phyloP scores from a whole-genome alignment of 2,329 filamentous ascomycete genomes.

The Cladosporium sp. region DNA sequence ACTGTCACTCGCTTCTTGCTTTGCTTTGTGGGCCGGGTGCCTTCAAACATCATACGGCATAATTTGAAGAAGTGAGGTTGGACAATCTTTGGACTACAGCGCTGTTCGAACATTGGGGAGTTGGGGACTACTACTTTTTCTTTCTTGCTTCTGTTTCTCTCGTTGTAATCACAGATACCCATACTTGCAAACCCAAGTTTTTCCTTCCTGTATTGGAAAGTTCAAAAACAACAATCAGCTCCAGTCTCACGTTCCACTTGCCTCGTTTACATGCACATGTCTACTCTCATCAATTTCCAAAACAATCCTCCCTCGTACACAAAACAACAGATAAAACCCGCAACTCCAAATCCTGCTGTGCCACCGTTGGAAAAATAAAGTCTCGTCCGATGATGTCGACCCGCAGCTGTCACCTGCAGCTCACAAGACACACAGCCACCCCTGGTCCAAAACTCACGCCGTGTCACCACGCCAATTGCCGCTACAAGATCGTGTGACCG shows the following conservation, averaged over 20 bases:
- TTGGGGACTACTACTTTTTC: neutral
- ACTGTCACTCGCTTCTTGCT: constrained; percentile 8
- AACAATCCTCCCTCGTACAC: no score
- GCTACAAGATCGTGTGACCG: constrained; percentile 9
- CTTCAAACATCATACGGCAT: neutral
- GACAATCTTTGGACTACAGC: neutral
- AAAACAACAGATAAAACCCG: no score
- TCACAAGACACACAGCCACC: neutral
- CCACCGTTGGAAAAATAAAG: no score
- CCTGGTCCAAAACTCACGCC: neutral
- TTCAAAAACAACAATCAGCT: neutral
- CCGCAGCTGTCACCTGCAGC: constrained; percentile 11
- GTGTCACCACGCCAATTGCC: constrained; percentile 2
- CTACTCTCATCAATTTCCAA: neutral
- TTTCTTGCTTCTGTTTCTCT: neutral
- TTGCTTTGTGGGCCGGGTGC: constrained; percentile 2
- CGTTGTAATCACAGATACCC: constrained; percentile 13
- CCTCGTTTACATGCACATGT: neutral
- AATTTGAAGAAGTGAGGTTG: constrained; percentile 2
- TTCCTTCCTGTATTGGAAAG: constrained; percentile 8
- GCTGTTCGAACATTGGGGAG: neutral
- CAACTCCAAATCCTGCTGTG: no score
- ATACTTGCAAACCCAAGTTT: neutral
- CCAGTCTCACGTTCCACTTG: neutral
- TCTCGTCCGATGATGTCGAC: constrained; percentile 1